Evolutionary conservation across 805 yeast species (phyloP).

Genomic region (Pichia kluyveri): DNA sequence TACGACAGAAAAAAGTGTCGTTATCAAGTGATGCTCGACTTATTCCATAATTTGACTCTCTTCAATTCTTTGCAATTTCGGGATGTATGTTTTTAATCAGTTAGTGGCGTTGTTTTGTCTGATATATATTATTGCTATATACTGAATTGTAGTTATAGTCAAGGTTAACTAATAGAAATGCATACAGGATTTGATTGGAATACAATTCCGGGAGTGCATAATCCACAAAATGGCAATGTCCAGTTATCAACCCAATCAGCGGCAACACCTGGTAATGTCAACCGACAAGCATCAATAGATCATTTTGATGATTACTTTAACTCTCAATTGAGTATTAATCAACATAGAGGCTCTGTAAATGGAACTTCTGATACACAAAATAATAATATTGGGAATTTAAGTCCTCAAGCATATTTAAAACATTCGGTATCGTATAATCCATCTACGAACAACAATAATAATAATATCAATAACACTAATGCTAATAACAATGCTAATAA

Average conservation of each 20-base stretch:
- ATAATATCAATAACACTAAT: background rate
- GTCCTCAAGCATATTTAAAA: background rate
- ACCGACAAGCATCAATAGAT: background rate
- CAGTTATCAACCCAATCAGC: no score
- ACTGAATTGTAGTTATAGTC: no score
- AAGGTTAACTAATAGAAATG: background rate
- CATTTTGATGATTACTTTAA: conserved; percentile 8
- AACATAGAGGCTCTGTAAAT: background rate
- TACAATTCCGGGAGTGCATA: conserved; percentile 15
- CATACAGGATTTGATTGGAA: conserved; percentile 17
- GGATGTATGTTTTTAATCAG: no score
- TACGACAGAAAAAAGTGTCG: background rate
- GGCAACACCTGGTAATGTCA: background rate
- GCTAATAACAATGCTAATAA: background rate
- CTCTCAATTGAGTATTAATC: background rate
- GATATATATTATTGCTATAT: no score
- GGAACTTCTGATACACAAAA: background rate
- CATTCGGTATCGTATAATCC: background rate
- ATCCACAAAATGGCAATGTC: background rate
- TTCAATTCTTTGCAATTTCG: no score
- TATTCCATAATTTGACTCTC: no score
- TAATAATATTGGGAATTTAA: background rate
- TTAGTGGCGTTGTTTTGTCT: no score
- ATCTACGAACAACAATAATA: background rate
- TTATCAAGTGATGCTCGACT: background rate